These are phyloP conservation scores for Pyrus hybrid DNA, from an alignment of 331 rosid genomes.

Conservation along the genomic window DNA sequence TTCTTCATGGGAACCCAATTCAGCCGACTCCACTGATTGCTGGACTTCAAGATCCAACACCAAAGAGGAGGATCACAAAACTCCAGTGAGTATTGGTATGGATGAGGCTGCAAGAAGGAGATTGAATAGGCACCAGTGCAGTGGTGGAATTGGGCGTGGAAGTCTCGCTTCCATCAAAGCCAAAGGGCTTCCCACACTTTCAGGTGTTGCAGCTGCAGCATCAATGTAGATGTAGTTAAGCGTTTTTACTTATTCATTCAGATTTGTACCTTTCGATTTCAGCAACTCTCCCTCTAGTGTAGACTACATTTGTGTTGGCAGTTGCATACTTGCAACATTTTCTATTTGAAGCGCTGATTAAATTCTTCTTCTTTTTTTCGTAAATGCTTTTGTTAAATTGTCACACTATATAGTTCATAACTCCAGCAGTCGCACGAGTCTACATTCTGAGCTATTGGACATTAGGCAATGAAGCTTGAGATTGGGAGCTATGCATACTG, in stretches of 20 bases:
- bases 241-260: not conserved
- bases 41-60: conserved; percentile 34
- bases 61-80: conserved; percentile 25
- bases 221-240: conserved; percentile 31
- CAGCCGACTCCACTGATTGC: conserved; percentile 55
- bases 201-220: conserved; percentile 43
- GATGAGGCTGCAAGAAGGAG: conserved; percentile 28
- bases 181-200: conserved; percentile 32
- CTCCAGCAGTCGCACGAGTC: not conserved
- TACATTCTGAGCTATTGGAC: not conserved
- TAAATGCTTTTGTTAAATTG: not conserved
- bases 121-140: conserved; percentile 23
- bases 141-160: conserved; percentile 48
- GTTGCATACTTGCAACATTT: conserved; percentile 63
- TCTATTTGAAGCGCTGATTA: conserved; percentile 6
- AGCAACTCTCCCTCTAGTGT: conserved; percentile 6
- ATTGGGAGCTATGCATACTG: not conserved
- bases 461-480: not conserved
- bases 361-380: not conserved
- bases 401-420: not conserved
- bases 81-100: conserved; percentile 10
- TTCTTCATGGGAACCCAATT: conserved; percentile 54
- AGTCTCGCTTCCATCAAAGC: conserved; percentile 26
- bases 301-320: conserved; percentile 9
- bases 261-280: conserved; percentile 17